Base-by-base conservation (phyloP, 495 filamentous ascomycete species). In the Podospora appendiculata region DNA sequence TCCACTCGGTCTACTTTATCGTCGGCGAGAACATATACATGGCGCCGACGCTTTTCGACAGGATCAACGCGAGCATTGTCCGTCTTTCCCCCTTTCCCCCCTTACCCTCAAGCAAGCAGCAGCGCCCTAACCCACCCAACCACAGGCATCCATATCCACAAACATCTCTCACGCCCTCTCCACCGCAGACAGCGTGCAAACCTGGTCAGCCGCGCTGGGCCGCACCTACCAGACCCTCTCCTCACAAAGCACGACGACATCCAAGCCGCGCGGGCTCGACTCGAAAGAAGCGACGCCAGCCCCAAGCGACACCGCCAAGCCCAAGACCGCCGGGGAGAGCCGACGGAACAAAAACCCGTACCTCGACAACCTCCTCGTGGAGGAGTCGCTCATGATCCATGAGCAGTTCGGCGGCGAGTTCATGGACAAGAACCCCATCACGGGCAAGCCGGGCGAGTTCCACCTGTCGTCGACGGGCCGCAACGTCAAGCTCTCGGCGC, bases 341-440 rank as follows among this genome's bases (percentile, higher is more conserved):
- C 48, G 52, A 12, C 52, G 50, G 41, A 60, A 64, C 58, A 11
- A 51, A 36, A 73, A 71, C 57, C 53, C 61, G 13, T 63, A 64
- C 8, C 62, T 78, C 6, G 67, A 70, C 16, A 60, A 67, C n/a
- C 79, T 81, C 12, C 76, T 83, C 38, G 69, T 90, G 5, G 81
- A 83, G 48, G 84, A 93, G 52, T 78, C 84, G 0, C 80, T 89
- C 45, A 71, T 73, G 47, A 72, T 93, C 25, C 72, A 84, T 44
- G 66, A 83, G 13, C 76, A 77, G 36, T 84, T 82, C 51, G 81
- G 79, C 19, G 80, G 85, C 45, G 91, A 97, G 48, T 95, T 81
- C 67, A 90, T 93, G 82, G 90, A 98, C 67, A 90, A 95, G 64
- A 93, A 85, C 57, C 89, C 90, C 3, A 79, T 95, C 45, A 81